phyloP scores from a whole-genome alignment of 192 early-diverging fungal genomes.

The Backusella australiensis region DNA sequence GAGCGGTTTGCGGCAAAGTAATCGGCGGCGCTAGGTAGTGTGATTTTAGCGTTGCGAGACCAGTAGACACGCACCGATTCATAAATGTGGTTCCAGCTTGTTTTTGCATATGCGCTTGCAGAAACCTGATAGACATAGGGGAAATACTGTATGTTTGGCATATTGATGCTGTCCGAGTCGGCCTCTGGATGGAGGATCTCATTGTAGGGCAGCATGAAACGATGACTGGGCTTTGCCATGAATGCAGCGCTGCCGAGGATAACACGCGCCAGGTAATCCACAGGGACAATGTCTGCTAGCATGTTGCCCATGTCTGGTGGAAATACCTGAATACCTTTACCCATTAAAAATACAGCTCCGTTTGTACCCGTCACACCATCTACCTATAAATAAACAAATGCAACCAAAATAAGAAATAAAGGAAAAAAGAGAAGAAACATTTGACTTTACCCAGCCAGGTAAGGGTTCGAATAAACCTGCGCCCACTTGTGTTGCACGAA shows the following conservation, averaged over 20 bases:
- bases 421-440: not conserved
- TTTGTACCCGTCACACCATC: conserved; percentile 38
- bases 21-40: conserved; percentile 26
- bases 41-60: conserved; percentile 28
- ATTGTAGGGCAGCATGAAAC: conserved; percentile 34
- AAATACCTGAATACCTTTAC: conserved; percentile 31
- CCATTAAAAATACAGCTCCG: conserved; percentile 27
- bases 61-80: conserved; percentile 28
- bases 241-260: conserved; percentile 24
- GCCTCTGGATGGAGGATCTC: conserved; percentile 2
- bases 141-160: conserved; percentile 25
- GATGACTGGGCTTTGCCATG: conserved; percentile 18
- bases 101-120: conserved; percentile 7
- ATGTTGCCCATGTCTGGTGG: conserved; percentile 24
- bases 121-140: conserved; percentile 34
- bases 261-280: conserved; percentile 31
- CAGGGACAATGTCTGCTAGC: conserved; percentile 36
- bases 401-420: not conserved
- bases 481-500: conserved; percentile 35
- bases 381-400: conserved; percentile 18
- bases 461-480: conserved; percentile 32
- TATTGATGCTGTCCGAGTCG: not conserved
- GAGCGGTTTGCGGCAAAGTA: conserved; percentile 30
- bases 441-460: conserved; percentile 32
- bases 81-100: conserved; percentile 26